Evolutionary conservation across 2,329 filamentous ascomycete species (phyloP), one percentile per base, ranked within the genome.

Genomic region (Talaromyces funiculosus): DNA sequence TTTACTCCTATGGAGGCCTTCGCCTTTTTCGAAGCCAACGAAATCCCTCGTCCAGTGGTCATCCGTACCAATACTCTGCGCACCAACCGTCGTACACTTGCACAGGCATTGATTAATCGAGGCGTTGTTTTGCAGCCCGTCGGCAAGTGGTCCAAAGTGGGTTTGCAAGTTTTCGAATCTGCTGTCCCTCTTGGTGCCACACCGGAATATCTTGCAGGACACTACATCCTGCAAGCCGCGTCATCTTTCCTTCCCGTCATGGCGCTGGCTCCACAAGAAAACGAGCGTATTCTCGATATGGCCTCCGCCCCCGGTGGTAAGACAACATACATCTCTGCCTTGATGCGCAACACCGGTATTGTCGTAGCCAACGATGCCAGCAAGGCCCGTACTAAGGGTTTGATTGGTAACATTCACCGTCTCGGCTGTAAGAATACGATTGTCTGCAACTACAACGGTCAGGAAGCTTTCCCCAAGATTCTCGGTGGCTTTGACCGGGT

Each of bases 21-120:
- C 68, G 92, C 92, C 59, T 99, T 99, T 78, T 97, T 99, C 79
- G 94, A 99, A 78, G 93, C 93, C 69, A 99, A 99, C 86, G 94
- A 99, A 78, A 92, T 90, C 29, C 86, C 92, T 14, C 86, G 94
- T 56, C 94, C 94, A 3, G 87, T 99, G 61, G 94, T 99, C 66
- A 95, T 99, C 72, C 88, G 94, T 71, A 97, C 94, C 64, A 99
- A 99, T 77, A 99, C 93, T 8, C 84, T 99, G 62, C 89, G 91
- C 67, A 88, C 86, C 16, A 85, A 87, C 69, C 80, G 86, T 66
- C 78, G 86, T 66, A 92, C 96, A 64, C 87, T 99, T 18, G 94
- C 94, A 9, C 92, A 97, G 75, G 85, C 92, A 1, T 84, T 97
- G 62, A 97, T 97, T 81, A 96, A 96, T 79, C 90, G 93, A 65